Base-by-base conservation (phyloP, 2,329 filamentous ascomycete species). In the Ophiostoma ulmi region DNA sequence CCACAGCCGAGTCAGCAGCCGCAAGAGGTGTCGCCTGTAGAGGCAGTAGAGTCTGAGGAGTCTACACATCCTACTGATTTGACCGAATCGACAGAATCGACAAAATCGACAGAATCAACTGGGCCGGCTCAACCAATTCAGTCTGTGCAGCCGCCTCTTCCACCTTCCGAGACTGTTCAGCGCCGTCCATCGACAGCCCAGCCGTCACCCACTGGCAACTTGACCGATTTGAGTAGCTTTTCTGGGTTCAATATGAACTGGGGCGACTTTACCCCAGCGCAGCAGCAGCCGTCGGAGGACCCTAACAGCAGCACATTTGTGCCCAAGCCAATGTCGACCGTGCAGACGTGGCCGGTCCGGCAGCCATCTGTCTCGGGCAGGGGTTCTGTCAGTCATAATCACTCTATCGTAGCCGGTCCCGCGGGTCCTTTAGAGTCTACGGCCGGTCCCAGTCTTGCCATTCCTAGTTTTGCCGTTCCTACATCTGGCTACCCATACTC, bases 401-500 rank as follows among this genome's bases (percentile, higher is more conserved):
- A 58, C 39, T 13, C 39, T 13, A 5, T 17, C 52, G 22, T 31
- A 22, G 10, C 52, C 22, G 7, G 52, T 26, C 52, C 52, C 26
- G 13, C 52, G 3, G 64, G 20, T 13, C 22, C 20, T 8, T 41
- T 31, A 6, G 14, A 38, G n/a, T 14, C 36, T 8, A 31, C 31
- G 2, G 17, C 22, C 1, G n/a, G 36, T 14, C 41, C 22, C 7
- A 48, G 48, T 31, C 44, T 36, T 39, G 38, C 26, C 22, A 26
- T 64, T 11, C 61, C 61, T 17, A 20, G 61, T 8, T 38, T 64
- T 20, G 61, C 14, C 6, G 35, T 22, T 3, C 17, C 61, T 22
- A 14, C 35, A 5, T 64, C 61, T 6, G 61, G 61, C 4, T 80
- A 82, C 73, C 81, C 83, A 1, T 80, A 78, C 69, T 83, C 83